A percentile compares a stretch with the other conserved stretches of the same genome.
These are phyloP conservation scores for Acanthamoeba divionensis DNA, from an alignment of 208 protist genomes.

Conservation along the genomic window DNA sequence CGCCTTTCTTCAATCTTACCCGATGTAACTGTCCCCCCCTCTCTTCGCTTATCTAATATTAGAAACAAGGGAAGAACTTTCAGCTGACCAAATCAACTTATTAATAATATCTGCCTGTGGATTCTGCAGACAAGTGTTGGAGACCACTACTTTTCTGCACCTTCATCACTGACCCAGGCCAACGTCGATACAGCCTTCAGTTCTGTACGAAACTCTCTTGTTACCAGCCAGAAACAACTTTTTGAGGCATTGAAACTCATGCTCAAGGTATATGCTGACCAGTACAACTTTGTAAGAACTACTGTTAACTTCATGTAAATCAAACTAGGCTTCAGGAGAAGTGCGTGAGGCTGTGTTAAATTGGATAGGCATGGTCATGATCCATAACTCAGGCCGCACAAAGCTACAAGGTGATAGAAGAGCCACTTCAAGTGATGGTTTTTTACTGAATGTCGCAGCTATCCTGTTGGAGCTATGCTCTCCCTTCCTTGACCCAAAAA, in stretches of 20 bases:
- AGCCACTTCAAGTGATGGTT: slow-evolving; percentile 4
- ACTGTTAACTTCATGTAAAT: neutral
- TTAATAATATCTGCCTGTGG: neutral
- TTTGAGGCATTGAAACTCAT: slow-evolving; percentile 7
- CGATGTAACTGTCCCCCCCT: neutral
- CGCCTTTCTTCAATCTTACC: slow-evolving; percentile 8
- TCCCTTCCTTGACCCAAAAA: slow-evolving; percentile 15
- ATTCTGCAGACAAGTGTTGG: slow-evolving; percentile 27
- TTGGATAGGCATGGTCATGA: neutral
- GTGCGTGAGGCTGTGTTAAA: slow-evolving; percentile 2
- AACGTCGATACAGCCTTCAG: slow-evolving; percentile 7
- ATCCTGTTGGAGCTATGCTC: slow-evolving; percentile 41
- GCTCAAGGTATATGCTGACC: neutral
- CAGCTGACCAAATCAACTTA: too few species aligned
- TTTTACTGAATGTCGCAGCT: slow-evolving; percentile 18
- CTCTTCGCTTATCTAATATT: neutral
- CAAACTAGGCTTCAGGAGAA: neutral
- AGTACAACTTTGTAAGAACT: neutral
- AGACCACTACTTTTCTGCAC: slow-evolving; percentile 47
- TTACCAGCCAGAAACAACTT: slow-evolving; percentile 5
- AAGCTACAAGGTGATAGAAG: slow-evolving; percentile 17
- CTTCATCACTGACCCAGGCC: neutral
- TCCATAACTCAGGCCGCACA: slow-evolving; percentile 7
- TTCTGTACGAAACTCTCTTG: neutral
- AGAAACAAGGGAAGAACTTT: too few species aligned